phyloP scores from a whole-genome alignment of 2,329 filamentous ascomycete species.

The Clathrospora elynae region DNA sequence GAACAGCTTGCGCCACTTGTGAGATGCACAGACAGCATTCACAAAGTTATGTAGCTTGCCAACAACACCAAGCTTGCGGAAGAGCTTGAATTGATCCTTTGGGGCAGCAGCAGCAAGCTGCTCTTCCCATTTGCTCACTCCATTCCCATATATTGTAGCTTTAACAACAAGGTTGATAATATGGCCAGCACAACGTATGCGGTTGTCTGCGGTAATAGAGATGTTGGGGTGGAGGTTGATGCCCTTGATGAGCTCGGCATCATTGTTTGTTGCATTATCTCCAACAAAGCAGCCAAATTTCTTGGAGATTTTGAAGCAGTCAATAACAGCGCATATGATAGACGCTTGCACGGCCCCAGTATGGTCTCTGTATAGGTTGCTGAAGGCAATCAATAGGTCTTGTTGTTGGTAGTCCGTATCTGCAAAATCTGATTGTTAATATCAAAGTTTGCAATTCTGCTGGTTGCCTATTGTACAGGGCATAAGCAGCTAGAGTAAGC shows the following conservation, averaged over 20 bases:
- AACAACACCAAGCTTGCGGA: neutral
- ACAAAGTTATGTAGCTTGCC: slow-evolving; percentile 13
- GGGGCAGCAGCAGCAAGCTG: slow-evolving; percentile 1
- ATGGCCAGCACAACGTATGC: slow-evolving; percentile 1
- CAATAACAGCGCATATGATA: slow-evolving; percentile 1
- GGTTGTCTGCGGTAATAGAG: neutral
- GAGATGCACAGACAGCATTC: slow-evolving; percentile 4
- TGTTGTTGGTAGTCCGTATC: slow-evolving; percentile 1
- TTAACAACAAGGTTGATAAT: slow-evolving; percentile 7
- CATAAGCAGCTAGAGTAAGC: no score
- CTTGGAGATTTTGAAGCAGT: slow-evolving; percentile 3
- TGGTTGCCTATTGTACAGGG: no score
- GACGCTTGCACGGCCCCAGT: slow-evolving; percentile 2
- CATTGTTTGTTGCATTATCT: slow-evolving; percentile 11
- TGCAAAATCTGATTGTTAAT: neutral
- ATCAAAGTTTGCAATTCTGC: no score
- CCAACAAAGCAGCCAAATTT: slow-evolving; percentile 7
- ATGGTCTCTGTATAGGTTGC: slow-evolving; percentile 10
- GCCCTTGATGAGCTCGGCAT: slow-evolving; percentile 1
- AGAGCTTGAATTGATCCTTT: neutral
- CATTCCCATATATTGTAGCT: slow-evolving; percentile 6
- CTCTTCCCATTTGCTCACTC: slow-evolving; percentile 3
- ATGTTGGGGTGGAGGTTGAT: slow-evolving; percentile 1
- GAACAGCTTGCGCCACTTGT: slow-evolving; percentile 8
- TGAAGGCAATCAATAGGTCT: slow-evolving; percentile 5